Evolutionary conservation across 1,284 basidiomycete genomes (phyloP), one percentile per base, ranked within the genome.

Genomic region (Tetrapyrgos nigripes): DNA sequence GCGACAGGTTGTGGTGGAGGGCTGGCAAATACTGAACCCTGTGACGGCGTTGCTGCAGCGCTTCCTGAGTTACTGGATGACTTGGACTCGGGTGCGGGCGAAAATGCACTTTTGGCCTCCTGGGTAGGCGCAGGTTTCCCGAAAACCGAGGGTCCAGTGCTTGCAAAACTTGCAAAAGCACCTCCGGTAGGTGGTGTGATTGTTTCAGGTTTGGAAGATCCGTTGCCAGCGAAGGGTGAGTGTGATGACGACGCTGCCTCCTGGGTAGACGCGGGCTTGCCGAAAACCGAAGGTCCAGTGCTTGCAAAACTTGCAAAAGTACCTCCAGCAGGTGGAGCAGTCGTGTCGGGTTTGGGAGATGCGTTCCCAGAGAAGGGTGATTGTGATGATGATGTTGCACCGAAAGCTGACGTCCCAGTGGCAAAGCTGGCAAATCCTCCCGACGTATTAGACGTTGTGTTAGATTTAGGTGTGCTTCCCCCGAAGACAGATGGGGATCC

Each of bases 301-400:
- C 46, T 54, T 11, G 73, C 70, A 55, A 74, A 76, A 10, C 67
- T 66, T 29, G 68, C 54, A 51, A 74, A 73, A 4, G 37, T n/a
- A 1, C 62, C 68, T 3, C 66, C 66, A 10, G 61, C 24, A 9
- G 35, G 23, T 13, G 35, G n/a, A 17, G 50, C 31, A 27, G 47
- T 56, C 31, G 43, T 24, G 29, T 29, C 23, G 9, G 33, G 17
- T n/a, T 40, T 54, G 19, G 27, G 45, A 59, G 59, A 4, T n/a
- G n/a, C 44, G n/a, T 24, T 17, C 10, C 50, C 23, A 45, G 48
- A 28, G 29, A 51, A 51, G 27, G 27, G 24, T 31, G 29, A 47
- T 13, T 47, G 37, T 40, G 27, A 50, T 21, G 28, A n/a, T 6
- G 51, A 21, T 6, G 37, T 26, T 3, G 54, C 29, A 33, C 19